phyloP scores from a whole-genome alignment of 2,329 filamentous ascomycete species.

The Alternaria gansuensis region DNA sequence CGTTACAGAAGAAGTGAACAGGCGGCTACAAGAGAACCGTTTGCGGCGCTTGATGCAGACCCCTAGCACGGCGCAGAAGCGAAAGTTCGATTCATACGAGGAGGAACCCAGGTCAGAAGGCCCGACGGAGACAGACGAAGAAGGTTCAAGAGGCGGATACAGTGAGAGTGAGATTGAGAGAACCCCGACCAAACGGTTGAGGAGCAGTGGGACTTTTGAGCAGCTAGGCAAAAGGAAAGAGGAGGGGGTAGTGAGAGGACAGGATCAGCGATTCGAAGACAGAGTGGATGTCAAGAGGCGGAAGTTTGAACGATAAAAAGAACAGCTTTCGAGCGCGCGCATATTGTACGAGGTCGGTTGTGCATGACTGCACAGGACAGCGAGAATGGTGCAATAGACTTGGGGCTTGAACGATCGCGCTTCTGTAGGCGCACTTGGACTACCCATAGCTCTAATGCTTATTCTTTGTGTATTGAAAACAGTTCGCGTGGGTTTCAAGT shows the following conservation, averaged over 20 bases:
- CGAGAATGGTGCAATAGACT: background rate
- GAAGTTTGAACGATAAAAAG: conserved; percentile 17
- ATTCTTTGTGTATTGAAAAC: background rate
- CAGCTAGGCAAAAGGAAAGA: conserved; percentile 35
- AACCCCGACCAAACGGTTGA: conserved; percentile 40
- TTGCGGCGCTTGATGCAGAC: conserved; percentile 45
- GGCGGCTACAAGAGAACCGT: conserved; percentile 41
- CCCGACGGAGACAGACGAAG: conserved; percentile 28
- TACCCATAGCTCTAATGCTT: background rate
- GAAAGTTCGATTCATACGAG: conserved; percentile 43
- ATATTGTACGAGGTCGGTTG: background rate
- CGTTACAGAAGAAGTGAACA: conserved; percentile 47
- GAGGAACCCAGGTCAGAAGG: conserved; percentile 33
- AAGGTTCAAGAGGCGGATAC: conserved; percentile 18
- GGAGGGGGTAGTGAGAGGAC: conserved; percentile 8
- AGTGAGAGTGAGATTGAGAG: conserved; percentile 28
- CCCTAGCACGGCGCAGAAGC: conserved; percentile 47
- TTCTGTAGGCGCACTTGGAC: background rate
- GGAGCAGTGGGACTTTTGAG: conserved; percentile 39
- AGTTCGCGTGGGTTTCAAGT: background rate
- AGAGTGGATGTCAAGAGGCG: conserved; percentile 32
- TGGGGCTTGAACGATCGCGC: background rate
- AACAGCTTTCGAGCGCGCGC: background rate
- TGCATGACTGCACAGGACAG: background rate
- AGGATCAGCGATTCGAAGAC: conserved; percentile 20